phyloP scores from a whole-genome alignment of 345 rosid species.

The Syzygium grande region DNA sequence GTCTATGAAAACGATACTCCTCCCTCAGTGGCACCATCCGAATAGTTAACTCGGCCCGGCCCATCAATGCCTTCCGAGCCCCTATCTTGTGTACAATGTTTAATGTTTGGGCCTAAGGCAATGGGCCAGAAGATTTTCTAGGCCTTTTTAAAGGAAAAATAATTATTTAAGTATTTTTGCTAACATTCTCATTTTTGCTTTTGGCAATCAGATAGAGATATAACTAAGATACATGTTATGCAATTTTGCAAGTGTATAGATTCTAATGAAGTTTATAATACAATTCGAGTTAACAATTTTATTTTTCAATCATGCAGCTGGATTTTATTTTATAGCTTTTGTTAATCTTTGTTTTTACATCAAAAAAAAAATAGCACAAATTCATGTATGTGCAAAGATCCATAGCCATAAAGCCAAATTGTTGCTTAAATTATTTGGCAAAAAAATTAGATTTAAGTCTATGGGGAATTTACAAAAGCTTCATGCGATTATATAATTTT shows the following conservation, averaged over 20 bases:
- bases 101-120: background rate
- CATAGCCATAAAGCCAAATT: background rate
- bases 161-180: background rate
- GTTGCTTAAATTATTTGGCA: background rate
- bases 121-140: background rate
- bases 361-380: background rate
- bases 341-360: background rate
- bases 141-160: background rate
- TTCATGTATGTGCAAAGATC: background rate
- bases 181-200: background rate
- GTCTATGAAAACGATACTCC: background rate
- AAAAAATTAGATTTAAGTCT: background rate
- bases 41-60: background rate
- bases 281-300: background rate
- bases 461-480: background rate
- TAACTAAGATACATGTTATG: background rate
- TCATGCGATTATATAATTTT: background rate
- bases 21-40: background rate
- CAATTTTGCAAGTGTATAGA: background rate
- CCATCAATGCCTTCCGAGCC: background rate
- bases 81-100: background rate
- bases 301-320: background rate
- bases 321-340: background rate
- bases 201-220: background rate
- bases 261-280: background rate